Base-by-base conservation (phyloP, 2,329 filamentous ascomycete species). In the Penicillium sp. region DNA sequence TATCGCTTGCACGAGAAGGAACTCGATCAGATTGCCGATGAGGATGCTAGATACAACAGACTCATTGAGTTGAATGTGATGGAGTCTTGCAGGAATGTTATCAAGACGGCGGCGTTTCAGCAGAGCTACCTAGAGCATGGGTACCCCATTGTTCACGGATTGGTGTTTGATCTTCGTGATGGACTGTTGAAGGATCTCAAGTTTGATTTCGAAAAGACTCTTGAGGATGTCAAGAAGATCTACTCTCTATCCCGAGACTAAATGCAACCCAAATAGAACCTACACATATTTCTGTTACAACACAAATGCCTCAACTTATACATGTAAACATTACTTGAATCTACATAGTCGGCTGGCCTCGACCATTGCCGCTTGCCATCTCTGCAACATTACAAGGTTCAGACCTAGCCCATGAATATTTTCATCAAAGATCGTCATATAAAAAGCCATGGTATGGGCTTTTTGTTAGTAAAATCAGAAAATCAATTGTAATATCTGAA, bases 1-100 rank as follows among this genome's bases (percentile, higher is more conserved):
- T 89, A 90, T 75, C 80, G 87, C 11, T 78, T 89, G 63, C 82
- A 90, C 73, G 86, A 89, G 78, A 74, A 75, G 51, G 87, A 91
- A 78, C 81, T 91, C 20, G 86, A 70, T n/a, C 43, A 20, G 2
- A 67, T 69, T 8, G 3, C 48, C n/a, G 62, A 67, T 8, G 61
- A 60, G 4, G 25, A 37, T 12, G 49, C 56, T 2, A 37, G 66
- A n/a, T 69, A 66, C 33, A 67, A 67, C 26, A 58, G 67, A 7
- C 51, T 71, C 23, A 61, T 71, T 20, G 68, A 71, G 52, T 33
- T 71, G 44, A 71, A 71, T 41, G 66, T 71, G 18, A 53, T 69
- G 2, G 67, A 70, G 55, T 67, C 64, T 7, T 70, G 67, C 41
- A 47, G 64, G 27, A 70, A 68, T 45, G 58, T 70, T 22, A 64